phyloP scores from a whole-genome alignment of 2,329 filamentous ascomycete genomes.

The Fusarium guadeloupense region DNA sequence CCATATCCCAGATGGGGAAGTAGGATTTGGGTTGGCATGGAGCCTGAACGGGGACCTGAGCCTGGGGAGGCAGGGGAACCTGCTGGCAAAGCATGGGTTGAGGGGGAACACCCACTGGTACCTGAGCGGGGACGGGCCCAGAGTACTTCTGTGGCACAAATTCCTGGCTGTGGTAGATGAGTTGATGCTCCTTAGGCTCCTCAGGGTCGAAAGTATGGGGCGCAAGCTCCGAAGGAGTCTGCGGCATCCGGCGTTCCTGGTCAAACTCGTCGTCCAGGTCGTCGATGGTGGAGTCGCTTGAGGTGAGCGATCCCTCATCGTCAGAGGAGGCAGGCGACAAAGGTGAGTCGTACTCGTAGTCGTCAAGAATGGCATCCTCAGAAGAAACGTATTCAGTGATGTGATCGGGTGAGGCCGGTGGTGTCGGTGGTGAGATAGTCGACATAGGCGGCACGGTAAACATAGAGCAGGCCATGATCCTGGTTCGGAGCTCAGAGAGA shows the following conservation, averaged over 20 bases:
- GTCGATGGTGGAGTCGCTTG: conserved; percentile 62
- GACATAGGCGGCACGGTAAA: conserved; percentile 67
- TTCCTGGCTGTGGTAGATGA: conserved; percentile 56
- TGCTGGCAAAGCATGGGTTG: conserved; percentile 48
- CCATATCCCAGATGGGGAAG: conserved; percentile 61
- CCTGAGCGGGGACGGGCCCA: conserved; percentile 48
- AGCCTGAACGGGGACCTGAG: conserved; percentile 50
- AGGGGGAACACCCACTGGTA: conserved; percentile 38
- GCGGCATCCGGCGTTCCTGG: conserved; percentile 53
- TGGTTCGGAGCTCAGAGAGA: conserved; percentile 78
- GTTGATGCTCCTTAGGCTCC: conserved; percentile 52
- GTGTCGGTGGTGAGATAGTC: conserved; percentile 49
- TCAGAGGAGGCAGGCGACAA: conserved; percentile 64
- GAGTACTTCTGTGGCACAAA: conserved; percentile 58
- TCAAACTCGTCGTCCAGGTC: conserved; percentile 61
- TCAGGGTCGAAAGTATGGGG: conserved; percentile 59
- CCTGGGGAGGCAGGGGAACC: conserved; percentile 43
- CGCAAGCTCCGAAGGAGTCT: conserved; percentile 53
- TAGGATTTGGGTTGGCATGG: conserved; percentile 58
- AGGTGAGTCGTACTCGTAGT: conserved; percentile 56
- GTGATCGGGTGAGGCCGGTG: conserved; percentile 56
- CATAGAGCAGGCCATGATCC: conserved; percentile 78
- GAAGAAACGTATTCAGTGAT: conserved; percentile 57
- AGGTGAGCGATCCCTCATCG: conserved; percentile 65
- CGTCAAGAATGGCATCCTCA: conserved; percentile 57